Percentiles rank a stretch among this genome's conserved stretches.
Conservation (phyloP, 1,284 basidiomycete species). For the Pyrrhoderma lamaoense region DNA sequence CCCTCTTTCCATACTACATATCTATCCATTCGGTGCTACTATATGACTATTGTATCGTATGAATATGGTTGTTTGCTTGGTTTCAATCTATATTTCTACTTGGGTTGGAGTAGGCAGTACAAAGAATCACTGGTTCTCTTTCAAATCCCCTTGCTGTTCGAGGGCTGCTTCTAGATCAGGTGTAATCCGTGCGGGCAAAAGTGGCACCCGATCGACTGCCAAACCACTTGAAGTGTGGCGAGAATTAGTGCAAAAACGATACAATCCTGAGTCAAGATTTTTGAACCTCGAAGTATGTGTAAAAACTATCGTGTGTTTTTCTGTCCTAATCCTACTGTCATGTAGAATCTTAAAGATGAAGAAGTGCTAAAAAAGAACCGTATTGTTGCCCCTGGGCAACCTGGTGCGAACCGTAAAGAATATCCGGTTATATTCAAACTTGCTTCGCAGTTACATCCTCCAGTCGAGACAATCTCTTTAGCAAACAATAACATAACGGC, state of each 20-base stretch:
- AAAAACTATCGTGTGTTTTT: conserved; percentile 2
- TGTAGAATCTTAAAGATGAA: conserved; percentile 59
- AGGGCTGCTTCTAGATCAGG: conserved; percentile 43
- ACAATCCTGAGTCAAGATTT: conserved; percentile 59
- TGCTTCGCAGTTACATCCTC: conserved; percentile 68
- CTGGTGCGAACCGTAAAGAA: conserved; percentile 51
- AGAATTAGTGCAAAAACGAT: conserved; percentile 63
- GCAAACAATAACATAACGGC: conserved; percentile 48
- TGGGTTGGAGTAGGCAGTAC: conserved; percentile 22
- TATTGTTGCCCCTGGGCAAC: conserved; percentile 59
- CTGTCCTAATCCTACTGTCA: conserved; percentile 10
- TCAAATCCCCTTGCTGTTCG: conserved; percentile 47
- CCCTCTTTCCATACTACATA: conserved; percentile 27
- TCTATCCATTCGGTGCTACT: conserved; percentile 8
- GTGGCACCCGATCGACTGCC: conserved; percentile 19
- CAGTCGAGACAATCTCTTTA: conserved; percentile 74
- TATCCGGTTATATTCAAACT: conserved; percentile 82
- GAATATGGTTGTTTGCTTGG: conserved; percentile 4
- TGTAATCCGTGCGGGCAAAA: conserved; percentile 46
- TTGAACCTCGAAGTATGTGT: conserved; percentile 71
- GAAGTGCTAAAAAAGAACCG: conserved; percentile 60
- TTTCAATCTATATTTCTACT: conserved; percentile 27
- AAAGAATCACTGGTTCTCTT: conserved; percentile 25
- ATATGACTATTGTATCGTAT: conserved; percentile 1
- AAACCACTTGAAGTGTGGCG: conserved; percentile 58